Conservation (phyloP, 306 rosid genomes). For the Prunus padus region DNA sequence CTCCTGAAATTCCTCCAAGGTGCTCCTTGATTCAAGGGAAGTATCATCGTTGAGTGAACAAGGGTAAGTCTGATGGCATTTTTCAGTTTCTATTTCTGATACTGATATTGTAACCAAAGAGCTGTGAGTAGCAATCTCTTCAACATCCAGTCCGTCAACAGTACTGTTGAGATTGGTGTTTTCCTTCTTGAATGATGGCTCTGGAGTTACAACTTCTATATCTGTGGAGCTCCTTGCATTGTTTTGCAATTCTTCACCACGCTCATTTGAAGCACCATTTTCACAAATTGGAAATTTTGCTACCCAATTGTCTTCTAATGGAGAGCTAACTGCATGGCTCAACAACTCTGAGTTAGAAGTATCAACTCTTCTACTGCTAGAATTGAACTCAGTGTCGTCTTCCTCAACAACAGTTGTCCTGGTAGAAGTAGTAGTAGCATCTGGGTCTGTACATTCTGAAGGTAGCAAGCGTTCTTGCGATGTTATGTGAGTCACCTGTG, state of each 20-base stretch:
- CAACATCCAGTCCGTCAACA: slow-evolving; percentile 37
- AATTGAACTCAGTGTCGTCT: slow-evolving; percentile 38
- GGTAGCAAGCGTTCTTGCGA: slow-evolving; percentile 33
- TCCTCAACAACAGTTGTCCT: slow-evolving; percentile 35
- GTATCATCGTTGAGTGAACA: slow-evolving; percentile 37
- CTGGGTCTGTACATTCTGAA: slow-evolving; percentile 38
- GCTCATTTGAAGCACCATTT: slow-evolving; percentile 32
- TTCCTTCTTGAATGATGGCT: slow-evolving; percentile 45
- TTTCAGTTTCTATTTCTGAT: slow-evolving; percentile 48
- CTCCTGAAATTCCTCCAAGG: slow-evolving; percentile 43
- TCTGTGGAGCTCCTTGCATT: slow-evolving; percentile 32
- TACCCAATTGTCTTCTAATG: slow-evolving; percentile 32
- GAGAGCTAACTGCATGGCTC: slow-evolving; percentile 29
- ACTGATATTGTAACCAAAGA: slow-evolving; percentile 37
- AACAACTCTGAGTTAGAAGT: slow-evolving; percentile 39
- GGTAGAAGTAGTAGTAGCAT: slow-evolving; percentile 34
- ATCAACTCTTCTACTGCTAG: slow-evolving; percentile 34
- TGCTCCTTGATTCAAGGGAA: slow-evolving; percentile 41
- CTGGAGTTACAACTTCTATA: slow-evolving; percentile 37
- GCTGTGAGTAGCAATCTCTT: slow-evolving; percentile 30
- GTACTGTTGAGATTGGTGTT: slow-evolving; percentile 23
- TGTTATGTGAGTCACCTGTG: slow-evolving; percentile 32
- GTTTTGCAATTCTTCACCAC: slow-evolving; percentile 38
- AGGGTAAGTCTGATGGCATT: slow-evolving; percentile 19
- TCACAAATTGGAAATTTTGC: slow-evolving; percentile 29